Evolutionary conservation across 805 yeast species (phyloP).

Genomic region (Gaillardinia entomophila): DNA sequence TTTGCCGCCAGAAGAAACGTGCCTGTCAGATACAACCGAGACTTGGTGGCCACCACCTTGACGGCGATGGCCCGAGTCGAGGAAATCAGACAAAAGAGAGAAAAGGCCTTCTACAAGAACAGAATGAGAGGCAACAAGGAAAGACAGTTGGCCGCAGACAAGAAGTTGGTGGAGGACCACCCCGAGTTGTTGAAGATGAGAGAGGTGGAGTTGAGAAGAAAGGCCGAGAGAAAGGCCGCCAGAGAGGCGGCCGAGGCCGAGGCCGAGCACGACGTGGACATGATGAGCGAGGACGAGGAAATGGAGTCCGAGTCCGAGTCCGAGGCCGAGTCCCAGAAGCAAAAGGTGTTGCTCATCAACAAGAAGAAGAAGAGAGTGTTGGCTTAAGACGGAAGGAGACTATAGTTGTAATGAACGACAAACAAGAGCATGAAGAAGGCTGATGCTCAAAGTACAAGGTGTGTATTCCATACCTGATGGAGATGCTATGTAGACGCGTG

Average conservation of each 20-base stretch:
- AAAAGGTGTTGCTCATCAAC: conserved; percentile 60
- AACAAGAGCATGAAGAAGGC: too few species aligned
- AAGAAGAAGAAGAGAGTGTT: conserved; percentile 34
- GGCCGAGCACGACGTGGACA: conserved; percentile 34
- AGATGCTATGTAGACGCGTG: too few species aligned
- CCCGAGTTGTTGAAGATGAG: conserved; percentile 89
- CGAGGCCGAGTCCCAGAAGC: conserved; percentile 43
- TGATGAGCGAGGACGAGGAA: conserved; percentile 37
- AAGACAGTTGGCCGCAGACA: conserved; percentile 76
- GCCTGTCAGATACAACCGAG: conserved; percentile 97
- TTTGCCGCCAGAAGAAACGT: conserved; percentile 97
- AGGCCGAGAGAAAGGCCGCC: conserved; percentile 64
- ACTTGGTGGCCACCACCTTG: conserved; percentile 87
- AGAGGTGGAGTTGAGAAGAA: conserved; percentile 82
- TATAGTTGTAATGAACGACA: too few species aligned
- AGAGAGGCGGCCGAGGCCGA: conserved; percentile 38
- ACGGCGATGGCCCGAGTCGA: conserved; percentile 95
- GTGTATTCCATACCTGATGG: too few species aligned
- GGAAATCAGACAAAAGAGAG: conserved; percentile 93
- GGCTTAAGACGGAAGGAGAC: too few species aligned
- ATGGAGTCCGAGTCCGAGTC: conserved; percentile 35
- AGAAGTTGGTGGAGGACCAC: conserved; percentile 79
- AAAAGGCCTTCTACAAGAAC: conserved; percentile 97
- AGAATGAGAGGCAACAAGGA: conserved; percentile 98
- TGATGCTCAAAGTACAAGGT: too few species aligned